Percentiles rank a stretch among this genome's conserved stretches.
Evolutionary conservation across 2,329 filamentous ascomycete species (phyloP).

Genomic region (Botrytis sinoallii): DNA sequence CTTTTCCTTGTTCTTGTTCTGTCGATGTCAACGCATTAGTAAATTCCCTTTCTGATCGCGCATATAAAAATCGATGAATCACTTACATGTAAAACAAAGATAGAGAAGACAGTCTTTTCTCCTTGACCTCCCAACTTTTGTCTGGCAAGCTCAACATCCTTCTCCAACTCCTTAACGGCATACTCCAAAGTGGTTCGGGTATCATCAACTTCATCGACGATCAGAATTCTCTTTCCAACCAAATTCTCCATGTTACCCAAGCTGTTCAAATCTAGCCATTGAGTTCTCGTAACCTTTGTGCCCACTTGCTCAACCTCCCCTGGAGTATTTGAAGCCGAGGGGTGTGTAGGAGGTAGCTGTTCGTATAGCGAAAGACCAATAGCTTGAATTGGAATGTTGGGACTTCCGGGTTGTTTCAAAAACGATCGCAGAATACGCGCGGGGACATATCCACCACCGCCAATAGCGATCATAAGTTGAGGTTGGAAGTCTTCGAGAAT

Average conservation of each 20-base stretch:
- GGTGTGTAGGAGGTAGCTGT: slow-evolving; percentile 59
- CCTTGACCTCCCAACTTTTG: slow-evolving; percentile 66
- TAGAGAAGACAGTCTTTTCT: slow-evolving; percentile 83
- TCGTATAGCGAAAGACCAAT: slow-evolving; percentile 98
- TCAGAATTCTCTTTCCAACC: slow-evolving; percentile 86
- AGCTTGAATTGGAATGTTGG: slow-evolving; percentile 98
- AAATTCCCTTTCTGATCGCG: neutral
- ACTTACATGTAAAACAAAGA: slow-evolving; percentile 87
- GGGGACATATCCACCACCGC: slow-evolving; percentile 94
- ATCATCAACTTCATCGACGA: slow-evolving; percentile 95
- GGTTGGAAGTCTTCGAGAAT: slow-evolving; percentile 87
- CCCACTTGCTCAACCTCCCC: slow-evolving; percentile 65
- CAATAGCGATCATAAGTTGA: slow-evolving; percentile 97
- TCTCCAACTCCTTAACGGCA: slow-evolving; percentile 86
- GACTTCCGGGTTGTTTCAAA: slow-evolving; percentile 79
- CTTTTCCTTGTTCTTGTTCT: slow-evolving; percentile 98
- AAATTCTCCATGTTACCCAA: slow-evolving; percentile 82
- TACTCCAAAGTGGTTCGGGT: slow-evolving; percentile 93
- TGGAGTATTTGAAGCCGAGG: slow-evolving; percentile 47
- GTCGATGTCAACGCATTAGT: neutral
- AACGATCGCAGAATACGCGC: slow-evolving; percentile 96
- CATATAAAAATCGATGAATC: neutral
- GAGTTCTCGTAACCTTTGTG: slow-evolving; percentile 93
- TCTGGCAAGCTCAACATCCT: slow-evolving; percentile 84
- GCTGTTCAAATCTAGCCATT: slow-evolving; percentile 91